A percentile compares a stretch with the other conserved stretches of the same genome.
Conservation (phyloP, 257 asterid species). For the Ligustrum vulgare region DNA sequence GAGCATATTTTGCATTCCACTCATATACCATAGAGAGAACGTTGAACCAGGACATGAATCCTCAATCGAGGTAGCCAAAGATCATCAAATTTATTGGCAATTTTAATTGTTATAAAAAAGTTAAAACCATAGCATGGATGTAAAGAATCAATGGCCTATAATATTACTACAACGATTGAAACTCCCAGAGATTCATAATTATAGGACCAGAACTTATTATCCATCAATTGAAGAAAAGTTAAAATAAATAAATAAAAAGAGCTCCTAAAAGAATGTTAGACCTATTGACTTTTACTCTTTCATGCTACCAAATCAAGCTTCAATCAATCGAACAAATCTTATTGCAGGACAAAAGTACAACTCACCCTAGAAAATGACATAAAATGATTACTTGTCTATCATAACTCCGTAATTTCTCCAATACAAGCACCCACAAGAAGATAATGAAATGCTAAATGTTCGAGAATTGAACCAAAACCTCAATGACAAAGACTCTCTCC, state of each 20-base stretch:
- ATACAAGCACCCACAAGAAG: not conserved
- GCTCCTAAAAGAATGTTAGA: conserved; percentile 51
- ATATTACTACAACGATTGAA: conserved; percentile 32
- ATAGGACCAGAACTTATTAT: conserved; percentile 36
- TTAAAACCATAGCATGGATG: conserved; percentile 30
- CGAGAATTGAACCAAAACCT: conserved; percentile 27
- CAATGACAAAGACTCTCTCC: conserved; percentile 82
- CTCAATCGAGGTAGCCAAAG: too few species aligned
- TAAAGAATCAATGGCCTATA: conserved; percentile 36
- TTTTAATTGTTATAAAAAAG: conserved; percentile 12
- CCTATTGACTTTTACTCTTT: conserved; percentile 64
- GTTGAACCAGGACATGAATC: too few species aligned
- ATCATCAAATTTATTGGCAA: too few species aligned
- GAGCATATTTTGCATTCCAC: too few species aligned
- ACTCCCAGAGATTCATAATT: conserved; percentile 37
- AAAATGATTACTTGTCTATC: conserved; percentile 35
- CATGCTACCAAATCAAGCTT: conserved; percentile 42
- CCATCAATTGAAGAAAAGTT: conserved; percentile 28
- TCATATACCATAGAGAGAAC: too few species aligned
- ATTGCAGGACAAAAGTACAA: conserved; percentile 26
- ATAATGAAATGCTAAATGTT: conserved; percentile 19
- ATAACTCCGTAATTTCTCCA: conserved; percentile 19
- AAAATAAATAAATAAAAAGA: conserved; percentile 21
- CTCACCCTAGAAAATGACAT: conserved; percentile 24
- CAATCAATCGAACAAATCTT: conserved; percentile 28